These are phyloP conservation scores for Sporothrix euskadiensis DNA, from an alignment of 2,329 filamentous ascomycete species.

Conservation along the genomic window DNA sequence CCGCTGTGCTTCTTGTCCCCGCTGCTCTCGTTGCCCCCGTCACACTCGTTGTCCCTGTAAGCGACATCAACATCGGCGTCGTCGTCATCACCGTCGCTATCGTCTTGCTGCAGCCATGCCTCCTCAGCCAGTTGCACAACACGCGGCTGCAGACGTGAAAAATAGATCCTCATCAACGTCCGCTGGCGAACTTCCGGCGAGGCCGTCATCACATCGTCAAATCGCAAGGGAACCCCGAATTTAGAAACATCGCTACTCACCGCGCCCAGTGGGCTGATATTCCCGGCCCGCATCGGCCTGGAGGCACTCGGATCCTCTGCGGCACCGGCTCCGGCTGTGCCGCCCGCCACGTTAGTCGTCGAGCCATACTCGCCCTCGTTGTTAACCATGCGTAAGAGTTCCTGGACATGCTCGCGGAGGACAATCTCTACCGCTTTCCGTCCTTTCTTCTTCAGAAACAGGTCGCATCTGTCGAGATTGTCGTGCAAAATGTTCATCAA, in stretches of 20 bases:
- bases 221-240: conserved; percentile 40
- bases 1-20: background rate
- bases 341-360: conserved; percentile 20
- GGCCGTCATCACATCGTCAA: conserved; percentile 51
- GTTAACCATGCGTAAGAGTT: conserved; percentile 51
- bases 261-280: background rate
- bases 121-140: conserved; percentile 43
- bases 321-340: background rate
- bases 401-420: conserved; percentile 52
- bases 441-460: conserved; percentile 41
- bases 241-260: background rate
- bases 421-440: conserved; percentile 47
- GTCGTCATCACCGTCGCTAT: conserved; percentile 24
- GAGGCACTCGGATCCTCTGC: background rate
- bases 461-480: conserved; percentile 47
- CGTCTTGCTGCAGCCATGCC: conserved; percentile 28
- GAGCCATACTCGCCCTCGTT: conserved; percentile 38
- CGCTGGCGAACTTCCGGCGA: conserved; percentile 52
- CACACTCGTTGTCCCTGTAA: conserved; percentile 18
- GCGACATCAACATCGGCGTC: conserved; percentile 24
- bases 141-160: conserved; percentile 45
- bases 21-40: background rate
- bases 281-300: background rate
- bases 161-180: conserved; percentile 56
- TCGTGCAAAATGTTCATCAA: conserved; percentile 45